Conservation (phyloP, 1,284 basidiomycete species). For the Microbotryum lychnidis-dioicae region DNA sequence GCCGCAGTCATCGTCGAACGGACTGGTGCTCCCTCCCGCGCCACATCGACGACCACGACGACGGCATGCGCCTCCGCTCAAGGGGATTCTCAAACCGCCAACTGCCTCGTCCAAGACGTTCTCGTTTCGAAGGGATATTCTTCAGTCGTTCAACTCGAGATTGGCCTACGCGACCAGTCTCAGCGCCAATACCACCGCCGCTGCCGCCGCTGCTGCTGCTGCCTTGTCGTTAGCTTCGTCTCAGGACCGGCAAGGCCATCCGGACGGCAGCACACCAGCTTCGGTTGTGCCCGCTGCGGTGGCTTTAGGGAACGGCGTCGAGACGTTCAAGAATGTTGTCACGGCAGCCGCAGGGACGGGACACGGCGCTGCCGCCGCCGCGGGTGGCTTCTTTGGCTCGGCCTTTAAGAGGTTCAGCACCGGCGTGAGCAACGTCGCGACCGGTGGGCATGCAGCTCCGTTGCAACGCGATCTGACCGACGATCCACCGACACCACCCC, state of each 20-base stretch:
- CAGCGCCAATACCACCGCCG: no score
- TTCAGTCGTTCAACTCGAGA: slow-evolving; percentile 25
- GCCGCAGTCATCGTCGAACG: no score
- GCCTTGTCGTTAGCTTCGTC: background rate
- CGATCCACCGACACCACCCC: no score
- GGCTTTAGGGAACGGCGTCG: no score
- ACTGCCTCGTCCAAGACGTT: slow-evolving; percentile 23
- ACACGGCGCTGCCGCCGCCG: slow-evolving; percentile 13
- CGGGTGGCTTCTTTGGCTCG: slow-evolving; percentile 21
- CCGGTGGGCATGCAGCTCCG: background rate
- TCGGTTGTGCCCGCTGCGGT: no score
- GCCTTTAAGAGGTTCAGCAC: slow-evolving; percentile 19
- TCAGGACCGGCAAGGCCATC: background rate
- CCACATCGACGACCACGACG: slow-evolving; percentile 1
- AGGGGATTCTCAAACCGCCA: slow-evolving; percentile 32
- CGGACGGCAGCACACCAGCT: background rate
- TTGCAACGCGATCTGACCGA: background rate
- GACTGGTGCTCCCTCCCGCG: no score
- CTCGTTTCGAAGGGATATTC: slow-evolving; percentile 32
- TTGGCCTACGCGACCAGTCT: slow-evolving; percentile 14
- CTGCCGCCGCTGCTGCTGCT: background rate
- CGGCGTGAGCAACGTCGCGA: slow-evolving; percentile 7
- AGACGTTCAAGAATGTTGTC: no score
- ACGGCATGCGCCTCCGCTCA: slow-evolving; percentile 11
- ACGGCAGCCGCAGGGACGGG: slow-evolving; percentile 6